phyloP scores from a whole-genome alignment of 345 rosid genomes.

The Salix arbutifolia region DNA sequence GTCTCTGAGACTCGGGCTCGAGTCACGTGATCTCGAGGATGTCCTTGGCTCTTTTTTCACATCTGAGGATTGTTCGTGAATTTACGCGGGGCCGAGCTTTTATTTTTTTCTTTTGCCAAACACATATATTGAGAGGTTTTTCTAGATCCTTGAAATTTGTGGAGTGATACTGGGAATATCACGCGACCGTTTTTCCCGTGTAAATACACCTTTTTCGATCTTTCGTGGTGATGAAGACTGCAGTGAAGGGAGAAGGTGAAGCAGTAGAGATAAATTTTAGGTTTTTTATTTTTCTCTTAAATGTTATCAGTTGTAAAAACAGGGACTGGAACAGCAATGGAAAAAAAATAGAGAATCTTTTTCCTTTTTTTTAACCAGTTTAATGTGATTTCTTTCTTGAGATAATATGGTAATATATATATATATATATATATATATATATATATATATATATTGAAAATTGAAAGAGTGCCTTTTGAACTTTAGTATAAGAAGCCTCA shows the following conservation, averaged over 20 bases:
- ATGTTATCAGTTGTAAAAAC: constrained; percentile 2
- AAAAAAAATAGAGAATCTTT: background rate
- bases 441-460: no score
- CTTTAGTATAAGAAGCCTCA: background rate
- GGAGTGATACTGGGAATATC: background rate
- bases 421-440: no score
- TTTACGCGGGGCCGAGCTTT: background rate
- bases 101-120: no score
- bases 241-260: no score
- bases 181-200: background rate
- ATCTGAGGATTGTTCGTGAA: background rate
- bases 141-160: background rate
- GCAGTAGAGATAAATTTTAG: no score
- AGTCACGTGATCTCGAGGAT: constrained; percentile 53
- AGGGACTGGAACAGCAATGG: constrained; percentile 5
- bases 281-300: background rate
- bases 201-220: background rate
- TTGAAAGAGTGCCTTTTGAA: background rate
- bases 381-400: background rate
- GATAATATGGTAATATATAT: background rate
- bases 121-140: background rate
- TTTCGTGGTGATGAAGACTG: background rate
- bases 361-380: no score
- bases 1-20: constrained; percentile 68
- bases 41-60: constrained; percentile 6